These are phyloP conservation scores for Chlorokybus atmophyticus DNA, from an alignment of 139 green algal genomes.

Conservation along the genomic window DNA sequence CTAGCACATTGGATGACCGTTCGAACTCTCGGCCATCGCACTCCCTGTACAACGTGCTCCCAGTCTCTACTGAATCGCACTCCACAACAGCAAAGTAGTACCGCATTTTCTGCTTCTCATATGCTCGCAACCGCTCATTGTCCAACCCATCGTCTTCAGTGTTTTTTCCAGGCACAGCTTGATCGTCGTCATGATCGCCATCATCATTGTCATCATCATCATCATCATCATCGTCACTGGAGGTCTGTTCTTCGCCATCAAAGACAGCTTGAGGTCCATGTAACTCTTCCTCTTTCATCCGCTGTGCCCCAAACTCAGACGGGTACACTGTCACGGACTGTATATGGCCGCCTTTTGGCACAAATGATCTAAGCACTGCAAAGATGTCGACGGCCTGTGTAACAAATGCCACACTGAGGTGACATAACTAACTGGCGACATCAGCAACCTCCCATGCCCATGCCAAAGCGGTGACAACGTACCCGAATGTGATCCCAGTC, in stretches of 20 bases:
- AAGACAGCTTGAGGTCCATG: slow-evolving; percentile 47
- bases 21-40: slow-evolving; percentile 87
- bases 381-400: slow-evolving; percentile 61
- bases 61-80: slow-evolving; percentile 53
- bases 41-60: slow-evolving; percentile 58
- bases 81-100: slow-evolving; percentile 68
- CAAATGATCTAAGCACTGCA: slow-evolving; percentile 65
- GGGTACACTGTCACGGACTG: slow-evolving; percentile 74
- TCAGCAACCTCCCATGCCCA: background rate
- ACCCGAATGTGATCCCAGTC: slow-evolving; percentile 71
- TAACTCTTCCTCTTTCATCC: slow-evolving; percentile 69
- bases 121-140: slow-evolving; percentile 48
- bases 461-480: background rate
- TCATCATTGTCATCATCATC: slow-evolving; percentile 14
- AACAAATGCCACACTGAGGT: background rate
- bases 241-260: background rate
- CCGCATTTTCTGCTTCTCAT: slow-evolving; percentile 69
- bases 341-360: slow-evolving; percentile 35
- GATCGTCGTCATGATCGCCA: slow-evolving; percentile 12
- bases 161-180: background rate
- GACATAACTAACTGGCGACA: background rate
- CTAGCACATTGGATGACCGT: slow-evolving; percentile 55
- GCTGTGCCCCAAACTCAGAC: slow-evolving; percentile 76
- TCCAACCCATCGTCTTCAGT: slow-evolving; percentile 33
- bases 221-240: slow-evolving; percentile 1